Conservation (phyloP, 495 filamentous ascomycete genomes). For the Jackrogersella minutella region DNA sequence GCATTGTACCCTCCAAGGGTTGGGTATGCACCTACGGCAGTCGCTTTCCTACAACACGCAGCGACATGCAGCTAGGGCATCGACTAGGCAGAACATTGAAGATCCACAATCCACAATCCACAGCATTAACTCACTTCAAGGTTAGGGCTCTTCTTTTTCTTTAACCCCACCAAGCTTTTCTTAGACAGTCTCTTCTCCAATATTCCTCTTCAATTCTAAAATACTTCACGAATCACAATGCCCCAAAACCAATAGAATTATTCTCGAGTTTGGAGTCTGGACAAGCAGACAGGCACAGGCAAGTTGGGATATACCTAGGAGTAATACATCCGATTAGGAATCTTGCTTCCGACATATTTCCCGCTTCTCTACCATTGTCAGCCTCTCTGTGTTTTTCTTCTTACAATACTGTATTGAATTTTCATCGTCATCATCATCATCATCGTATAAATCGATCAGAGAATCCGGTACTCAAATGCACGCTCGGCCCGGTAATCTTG, state of each 20-base stretch:
- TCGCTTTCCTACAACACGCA: conserved; percentile 5
- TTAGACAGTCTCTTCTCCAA: background rate
- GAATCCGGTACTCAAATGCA: conserved; percentile 13
- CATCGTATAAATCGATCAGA: background rate
- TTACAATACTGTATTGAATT: background rate
- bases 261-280: too few species aligned
- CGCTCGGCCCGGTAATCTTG: conserved; percentile 33
- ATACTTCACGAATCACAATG: background rate
- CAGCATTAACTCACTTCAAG: too few species aligned
- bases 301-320: background rate
- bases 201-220: background rate
- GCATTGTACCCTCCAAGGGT: background rate
- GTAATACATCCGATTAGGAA: background rate
- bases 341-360: background rate
- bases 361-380: background rate
- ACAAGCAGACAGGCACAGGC: too few species aligned
- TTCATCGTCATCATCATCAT: background rate
- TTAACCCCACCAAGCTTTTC: background rate
- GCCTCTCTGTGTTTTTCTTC: background rate
- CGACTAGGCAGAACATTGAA: background rate
- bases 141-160: background rate
- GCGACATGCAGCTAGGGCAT: conserved; percentile 7
- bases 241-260: too few species aligned
- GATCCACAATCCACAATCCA: too few species aligned
- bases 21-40: conserved; percentile 3